Evolutionary conservation across 495 filamentous ascomycete genomes (phyloP).

Genomic region (Eremomyces bilateralis): DNA sequence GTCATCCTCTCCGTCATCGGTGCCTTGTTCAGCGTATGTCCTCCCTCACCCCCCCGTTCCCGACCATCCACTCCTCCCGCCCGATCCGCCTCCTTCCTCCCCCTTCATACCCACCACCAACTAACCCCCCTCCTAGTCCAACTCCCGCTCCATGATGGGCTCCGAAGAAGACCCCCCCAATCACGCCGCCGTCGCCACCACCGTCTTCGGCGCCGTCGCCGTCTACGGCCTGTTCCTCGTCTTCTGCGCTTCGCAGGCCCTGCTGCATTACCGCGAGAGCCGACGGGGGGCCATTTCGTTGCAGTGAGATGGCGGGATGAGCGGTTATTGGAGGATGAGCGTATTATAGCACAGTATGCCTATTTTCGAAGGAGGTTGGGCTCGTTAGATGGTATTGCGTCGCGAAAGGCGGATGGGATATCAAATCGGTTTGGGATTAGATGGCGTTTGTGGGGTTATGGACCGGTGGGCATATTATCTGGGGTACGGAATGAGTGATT

Average conservation of each 20-base stretch:
- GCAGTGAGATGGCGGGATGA: too few relatives aligned
- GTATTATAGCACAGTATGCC: too few relatives aligned
- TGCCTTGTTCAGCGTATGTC: slow-evolving; percentile 45
- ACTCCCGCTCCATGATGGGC: slow-evolving; percentile 64
- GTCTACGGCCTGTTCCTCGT: slow-evolving; percentile 84
- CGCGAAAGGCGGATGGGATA: too few relatives aligned
- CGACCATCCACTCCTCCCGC: not conserved
- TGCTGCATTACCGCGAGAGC: slow-evolving; percentile 54
- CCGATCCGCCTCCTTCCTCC: not conserved
- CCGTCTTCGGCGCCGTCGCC: slow-evolving; percentile 63
- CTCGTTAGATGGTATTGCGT: too few relatives aligned
- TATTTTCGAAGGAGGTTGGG: too few relatives aligned
- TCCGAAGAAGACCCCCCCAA: slow-evolving; percentile 42
- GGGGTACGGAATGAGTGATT: too few relatives aligned
- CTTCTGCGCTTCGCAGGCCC: slow-evolving; percentile 72
- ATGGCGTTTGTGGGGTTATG: too few relatives aligned
- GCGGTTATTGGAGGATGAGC: too few relatives aligned
- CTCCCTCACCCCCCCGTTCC: not conserved
- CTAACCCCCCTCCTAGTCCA: slow-evolving; percentile 22
- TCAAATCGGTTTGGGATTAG: too few relatives aligned
- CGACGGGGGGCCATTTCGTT: slow-evolving; percentile 65
- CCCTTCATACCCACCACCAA: not conserved
- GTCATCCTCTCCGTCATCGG: slow-evolving; percentile 71
- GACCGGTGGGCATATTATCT: too few relatives aligned
- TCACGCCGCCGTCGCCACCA: slow-evolving; percentile 53